phyloP scores from a whole-genome alignment of 164 flowering plant genomes.

The Euptelea pleiosperma region DNA sequence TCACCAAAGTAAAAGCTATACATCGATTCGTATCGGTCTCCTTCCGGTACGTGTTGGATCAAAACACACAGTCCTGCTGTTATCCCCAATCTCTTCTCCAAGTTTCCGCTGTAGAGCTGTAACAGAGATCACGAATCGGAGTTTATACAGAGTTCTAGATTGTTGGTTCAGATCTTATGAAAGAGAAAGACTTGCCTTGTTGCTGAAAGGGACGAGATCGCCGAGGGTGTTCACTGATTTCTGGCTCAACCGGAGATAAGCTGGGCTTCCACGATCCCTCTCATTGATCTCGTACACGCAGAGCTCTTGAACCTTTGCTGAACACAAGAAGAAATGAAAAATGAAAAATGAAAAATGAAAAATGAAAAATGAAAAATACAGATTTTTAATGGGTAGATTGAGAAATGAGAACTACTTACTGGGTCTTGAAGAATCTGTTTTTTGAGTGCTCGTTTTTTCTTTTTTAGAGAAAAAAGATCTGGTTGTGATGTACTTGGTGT shows the following conservation, averaged over 20 bases:
- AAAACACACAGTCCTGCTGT: conserved; percentile 57
- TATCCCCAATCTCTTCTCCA: conserved; percentile 55
- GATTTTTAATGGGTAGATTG: no score
- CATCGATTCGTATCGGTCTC: conserved; percentile 67
- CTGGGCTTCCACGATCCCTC: conserved; percentile 68
- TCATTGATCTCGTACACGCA: conserved; percentile 70
- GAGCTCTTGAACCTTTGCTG: conserved; percentile 55
- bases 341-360: not conserved
- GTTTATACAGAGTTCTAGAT: no score
- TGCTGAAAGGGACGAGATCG: conserved; percentile 65
- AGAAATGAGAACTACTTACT: conserved; percentile 16
- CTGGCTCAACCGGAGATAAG: conserved; percentile 50
- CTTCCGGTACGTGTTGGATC: conserved; percentile 56
- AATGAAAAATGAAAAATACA: not conserved
- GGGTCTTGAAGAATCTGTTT: conserved; percentile 24
- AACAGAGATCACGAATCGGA: no score
- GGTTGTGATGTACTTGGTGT: conserved; percentile 18
- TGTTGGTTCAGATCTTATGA: no score
- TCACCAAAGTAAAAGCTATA: conserved; percentile 78
- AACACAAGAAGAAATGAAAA: not conserved
- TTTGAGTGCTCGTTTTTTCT: not conserved
- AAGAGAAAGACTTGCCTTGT: conserved; percentile 34
- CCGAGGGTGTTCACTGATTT: conserved; percentile 51
- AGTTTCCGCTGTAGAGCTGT: conserved; percentile 54
- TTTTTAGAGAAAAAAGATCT: conserved; percentile 28